Percentiles rank a stretch among this genome's conserved stretches.
Conservation (phyloP, 2,329 filamentous ascomycete genomes). For the Penicillium sp. region DNA sequence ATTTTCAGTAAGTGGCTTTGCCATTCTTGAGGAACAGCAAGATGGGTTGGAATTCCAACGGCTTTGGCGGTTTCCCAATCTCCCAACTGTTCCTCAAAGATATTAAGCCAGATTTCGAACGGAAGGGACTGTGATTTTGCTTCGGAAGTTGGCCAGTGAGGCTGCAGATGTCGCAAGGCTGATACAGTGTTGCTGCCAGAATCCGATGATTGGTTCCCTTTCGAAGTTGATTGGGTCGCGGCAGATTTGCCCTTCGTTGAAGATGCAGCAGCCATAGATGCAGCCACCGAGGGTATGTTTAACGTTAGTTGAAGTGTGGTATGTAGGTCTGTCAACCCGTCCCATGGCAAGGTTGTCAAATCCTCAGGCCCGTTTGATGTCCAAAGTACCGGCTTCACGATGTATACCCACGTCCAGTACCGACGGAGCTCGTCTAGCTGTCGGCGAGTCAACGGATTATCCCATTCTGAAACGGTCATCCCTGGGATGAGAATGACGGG, state of each 20-base stretch:
- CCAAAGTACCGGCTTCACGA: constrained; percentile 81
- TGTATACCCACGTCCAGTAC: constrained; percentile 84
- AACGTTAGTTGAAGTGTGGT: constrained; percentile 34
- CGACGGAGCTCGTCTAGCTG: constrained; percentile 79
- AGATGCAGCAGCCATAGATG: constrained; percentile 12
- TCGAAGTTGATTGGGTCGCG: constrained; percentile 10
- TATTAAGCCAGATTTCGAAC: constrained; percentile 84
- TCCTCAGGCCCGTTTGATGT: constrained; percentile 64
- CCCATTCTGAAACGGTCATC: constrained; percentile 88
- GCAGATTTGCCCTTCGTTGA: constrained; percentile 10
- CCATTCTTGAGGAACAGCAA: constrained; percentile 75
- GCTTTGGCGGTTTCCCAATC: constrained; percentile 91
- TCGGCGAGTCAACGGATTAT: constrained; percentile 83
- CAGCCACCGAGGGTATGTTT: constrained; percentile 21
- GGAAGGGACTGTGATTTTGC: constrained; percentile 56
- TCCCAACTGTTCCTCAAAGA: constrained; percentile 72
- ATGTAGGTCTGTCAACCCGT: constrained; percentile 41
- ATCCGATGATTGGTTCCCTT: constrained; percentile 20
- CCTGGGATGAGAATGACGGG: constrained; percentile 81
- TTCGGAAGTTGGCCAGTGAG: constrained; percentile 20
- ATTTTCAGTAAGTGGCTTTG: constrained; percentile 62
- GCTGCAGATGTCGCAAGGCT: constrained; percentile 23
- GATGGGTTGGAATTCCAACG: constrained; percentile 75
- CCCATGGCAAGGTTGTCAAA: constrained; percentile 52
- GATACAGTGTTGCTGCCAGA: constrained; percentile 38